Evolutionary conservation across 2,329 filamentous ascomycete species (phyloP).

Genomic region (Thyridium curvatum): DNA sequence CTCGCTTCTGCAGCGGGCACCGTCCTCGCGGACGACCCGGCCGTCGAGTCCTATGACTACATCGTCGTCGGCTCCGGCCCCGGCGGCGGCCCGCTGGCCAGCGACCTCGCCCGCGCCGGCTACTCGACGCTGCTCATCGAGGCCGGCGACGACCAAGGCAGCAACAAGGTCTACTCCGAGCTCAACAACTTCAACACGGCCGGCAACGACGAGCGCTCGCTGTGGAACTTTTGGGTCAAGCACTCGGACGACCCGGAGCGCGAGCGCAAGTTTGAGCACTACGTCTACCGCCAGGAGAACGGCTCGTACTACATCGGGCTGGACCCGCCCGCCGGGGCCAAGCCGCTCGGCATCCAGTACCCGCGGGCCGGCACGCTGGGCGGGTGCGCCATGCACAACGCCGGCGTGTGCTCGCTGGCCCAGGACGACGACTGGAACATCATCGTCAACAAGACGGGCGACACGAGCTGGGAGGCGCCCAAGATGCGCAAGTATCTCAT

Average conservation of each 20-base stretch:
- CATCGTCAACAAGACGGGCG: conserved; percentile 41
- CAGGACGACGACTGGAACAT: conserved; percentile 42
- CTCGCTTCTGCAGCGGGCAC: too few relatives aligned
- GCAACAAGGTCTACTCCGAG: conserved; percentile 4
- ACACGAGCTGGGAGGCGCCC: conserved; percentile 37
- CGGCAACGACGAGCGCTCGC: conserved; percentile 6
- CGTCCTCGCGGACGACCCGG: too few relatives aligned
- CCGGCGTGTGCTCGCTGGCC: conserved; percentile 41
- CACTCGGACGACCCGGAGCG: conserved; percentile 6
- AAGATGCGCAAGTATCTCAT: conserved; percentile 44
- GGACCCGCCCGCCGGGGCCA: conserved; percentile 10
- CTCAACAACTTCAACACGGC: conserved; percentile 5
- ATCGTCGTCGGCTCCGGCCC: conserved; percentile 43
- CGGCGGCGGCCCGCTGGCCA: conserved; percentile 41
- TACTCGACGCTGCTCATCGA: conserved; percentile 45
- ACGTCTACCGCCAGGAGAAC: conserved; percentile 28
- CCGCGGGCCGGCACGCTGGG: conserved; percentile 17
- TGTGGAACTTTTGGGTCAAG: conserved; percentile 9
- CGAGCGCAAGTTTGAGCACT: conserved; percentile 38
- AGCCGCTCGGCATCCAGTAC: conserved; percentile 15
- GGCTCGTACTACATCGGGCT: conserved; percentile 14
- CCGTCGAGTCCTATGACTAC: conserved; percentile 17
- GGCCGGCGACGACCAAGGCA: conserved; percentile 43
- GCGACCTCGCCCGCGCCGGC: conserved; percentile 41
- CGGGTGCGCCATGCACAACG: conserved; percentile 38